Evolutionary conservation across 2,329 filamentous ascomycete species (phyloP), one percentile per base, ranked within the genome.

Genomic region (Chaetomium globosum): DNA sequence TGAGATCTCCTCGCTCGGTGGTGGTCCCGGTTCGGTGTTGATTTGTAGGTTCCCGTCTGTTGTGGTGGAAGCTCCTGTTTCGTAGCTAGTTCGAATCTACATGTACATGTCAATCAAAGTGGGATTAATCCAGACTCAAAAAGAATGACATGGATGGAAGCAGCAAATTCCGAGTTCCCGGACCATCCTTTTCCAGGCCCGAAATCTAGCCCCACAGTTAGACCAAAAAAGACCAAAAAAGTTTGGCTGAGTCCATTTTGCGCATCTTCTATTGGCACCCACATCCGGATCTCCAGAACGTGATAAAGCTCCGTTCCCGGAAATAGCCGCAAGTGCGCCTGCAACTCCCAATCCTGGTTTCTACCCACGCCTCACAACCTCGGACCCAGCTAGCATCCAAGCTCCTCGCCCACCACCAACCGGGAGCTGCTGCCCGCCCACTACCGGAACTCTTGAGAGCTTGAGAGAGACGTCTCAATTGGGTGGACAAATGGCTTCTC

Each of bases 401-500:
- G 66, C 64, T 60, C 53, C 51, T 43, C 48, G 31, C 26, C 59
- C 65, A 59, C 59, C 60, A 59, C 58, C 51, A 54, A 33, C 57
- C 53, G 61, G 65, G 65, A 64, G 61, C 53, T 39, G 53, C 55
- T 49, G 53, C 63, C 59, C 53, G 49, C 61, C 65, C 53, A 51
- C 60, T 67, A 43, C 52, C 60, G n/a, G 46, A 54, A 68, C 36
- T 62, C 58, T 51, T 61, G 49, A 66, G 49, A 19, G 19, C 61
- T 31, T 63, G 55, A 66, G 57, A 67, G 67, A 64, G 65, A 68
- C 59, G 66, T 72, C 71, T 77, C 80, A 81, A 83, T 82, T 82
- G 80, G 80, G 77, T 75, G 74, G 74, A 82, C 76, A 76, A 76
- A 87, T 87, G 84, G 83, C 83, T 79, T 81, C 84, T 74, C 83